Evolutionary conservation across 2,329 filamentous ascomycete species (phyloP), one percentile per base, ranked within the genome.

Genomic region (Periglandula ipomoeae): DNA sequence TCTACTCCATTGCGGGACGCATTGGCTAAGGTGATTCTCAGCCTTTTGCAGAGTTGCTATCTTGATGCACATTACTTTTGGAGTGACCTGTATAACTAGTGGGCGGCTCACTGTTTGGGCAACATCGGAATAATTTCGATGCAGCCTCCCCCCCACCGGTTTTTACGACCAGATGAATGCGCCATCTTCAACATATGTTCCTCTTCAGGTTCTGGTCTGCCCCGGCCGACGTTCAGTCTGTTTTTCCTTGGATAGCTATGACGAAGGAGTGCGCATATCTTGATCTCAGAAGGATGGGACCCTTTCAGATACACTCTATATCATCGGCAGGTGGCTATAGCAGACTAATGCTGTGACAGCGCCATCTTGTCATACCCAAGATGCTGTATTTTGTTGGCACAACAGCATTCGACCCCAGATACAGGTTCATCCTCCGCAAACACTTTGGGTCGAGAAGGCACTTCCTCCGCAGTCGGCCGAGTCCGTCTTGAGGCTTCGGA

Each of bases 351-450:
- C 11, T 11, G 22, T 20, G 43, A 37, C 35, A 24, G 32, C 34
- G 32, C 44, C 44, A 46, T 46, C 44, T 46, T 46, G 44, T 46
- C 44, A 46, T n/a, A 46, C 44, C 30, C 15, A 35, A 15, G 43
- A 45, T 35, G 32, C 43, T 26, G 22, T 34, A 13, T 35, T n/a
- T 34, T 22, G 37, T 17, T 38, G 34, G 47, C 41, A 43, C 47
- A 32, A 39, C 47, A 46, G 34, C 20, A 22, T 24, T n/a, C 15
- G 10, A 48, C 40, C 47, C 47, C 41, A 44, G 40, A 24, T 24
- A 48, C 41, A 23, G 32, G 5, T 38, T 24, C 37, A 20, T n/a
- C 13, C 34, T 37, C 47, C 41, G 41, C 41, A 17, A 24, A 44
- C 19, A 23, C 30, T 39, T 23, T 39, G 19, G 30, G 27, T 37